Evolutionary conservation across 805 yeast genomes (phyloP).

Genomic region (Teunomyces kruisii): DNA sequence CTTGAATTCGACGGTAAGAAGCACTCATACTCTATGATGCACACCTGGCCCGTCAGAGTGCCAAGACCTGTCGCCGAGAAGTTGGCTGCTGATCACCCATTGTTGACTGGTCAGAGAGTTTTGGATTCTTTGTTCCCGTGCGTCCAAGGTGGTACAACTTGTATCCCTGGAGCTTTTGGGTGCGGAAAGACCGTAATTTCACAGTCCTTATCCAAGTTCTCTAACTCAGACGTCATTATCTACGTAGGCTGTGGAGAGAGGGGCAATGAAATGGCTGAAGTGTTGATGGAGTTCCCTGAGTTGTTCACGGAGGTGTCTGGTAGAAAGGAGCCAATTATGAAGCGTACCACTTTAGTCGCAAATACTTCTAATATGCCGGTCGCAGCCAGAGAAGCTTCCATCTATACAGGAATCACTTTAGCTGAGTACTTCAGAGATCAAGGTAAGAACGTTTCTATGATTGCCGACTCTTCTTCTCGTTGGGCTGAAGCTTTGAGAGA

Average conservation of each 20-base stretch:
- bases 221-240: slow-evolving; percentile 95
- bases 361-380: slow-evolving; percentile 99
- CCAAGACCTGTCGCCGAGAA: slow-evolving; percentile 98
- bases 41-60: slow-evolving; percentile 99
- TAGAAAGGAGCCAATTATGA: slow-evolving; percentile 96
- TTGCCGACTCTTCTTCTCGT: slow-evolving; percentile 99
- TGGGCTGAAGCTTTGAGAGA: slow-evolving; percentile 99
- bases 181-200: slow-evolving; percentile 99
- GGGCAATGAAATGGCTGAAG: slow-evolving; percentile 99
- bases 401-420: slow-evolving; percentile 96
- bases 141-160: slow-evolving; percentile 99
- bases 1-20: slow-evolving; percentile 91
- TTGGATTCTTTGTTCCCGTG: slow-evolving; percentile 96
- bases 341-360: slow-evolving; percentile 98
- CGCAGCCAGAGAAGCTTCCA: slow-evolving; percentile 99
- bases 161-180: slow-evolving; percentile 99
- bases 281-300: slow-evolving; percentile 99
- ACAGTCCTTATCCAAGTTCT: slow-evolving; percentile 93
- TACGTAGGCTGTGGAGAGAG: slow-evolving; percentile 96
- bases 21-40: slow-evolving; percentile 86
- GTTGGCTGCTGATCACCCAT: slow-evolving; percentile 88
- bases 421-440: slow-evolving; percentile 99
- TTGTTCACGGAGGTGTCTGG: slow-evolving; percentile 88
- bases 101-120: slow-evolving; percentile 98
- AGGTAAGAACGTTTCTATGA: slow-evolving; percentile 98